Base-by-base conservation (phyloP, 176 grass and related monocot species). In the Musa troglodytarum region DNA sequence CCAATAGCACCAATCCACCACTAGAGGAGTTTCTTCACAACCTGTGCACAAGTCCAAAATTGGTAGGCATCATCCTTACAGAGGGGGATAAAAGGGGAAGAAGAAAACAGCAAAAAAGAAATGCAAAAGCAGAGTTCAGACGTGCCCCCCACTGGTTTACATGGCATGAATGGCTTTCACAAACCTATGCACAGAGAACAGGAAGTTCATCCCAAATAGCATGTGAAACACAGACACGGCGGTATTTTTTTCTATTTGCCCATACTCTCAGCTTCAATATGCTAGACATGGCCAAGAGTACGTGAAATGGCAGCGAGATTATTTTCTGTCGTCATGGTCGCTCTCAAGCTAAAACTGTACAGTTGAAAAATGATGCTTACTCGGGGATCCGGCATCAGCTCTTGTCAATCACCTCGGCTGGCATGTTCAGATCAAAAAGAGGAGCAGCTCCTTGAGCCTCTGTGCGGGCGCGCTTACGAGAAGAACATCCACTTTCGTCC, bases 361-460 rank as follows among this genome's bases (percentile, higher is more conserved):
- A 70, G 49, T 50, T 70, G 68, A 70, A 50, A 70, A 70, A 52
- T 51, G 68, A 70, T 12, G 68, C 43, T 70, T 22, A 29, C 50
- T 51, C 16, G 17, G 20, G 25, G 23, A 29, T 54, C n/a, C 14
- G 72, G 25, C 16, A 11, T 89, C 79, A 92, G 24, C 82, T 82
- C 76, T 89, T 86, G 79, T 86, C 81, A 19, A 72, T 75, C 79
- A 88, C 72, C 81, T 88, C 86, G 11, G 86, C 81, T 71, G 94
- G 90, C 78, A 93, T 81, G 65, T 98, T 98, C 19, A 98, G 88
- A 83, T 98, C 90, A 71, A 98, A 98, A 85, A 88, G 86, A 49
- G 72, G 69, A 63, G 50, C 86, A 24, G 14, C 72, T 14, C 79
- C 83, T 1, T 59, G 52, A 74, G 52, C 63, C 79, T 81, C 88